Conservation (phyloP, 768 basidiomycete genomes). For the Pisolithus marmoratus region DNA sequence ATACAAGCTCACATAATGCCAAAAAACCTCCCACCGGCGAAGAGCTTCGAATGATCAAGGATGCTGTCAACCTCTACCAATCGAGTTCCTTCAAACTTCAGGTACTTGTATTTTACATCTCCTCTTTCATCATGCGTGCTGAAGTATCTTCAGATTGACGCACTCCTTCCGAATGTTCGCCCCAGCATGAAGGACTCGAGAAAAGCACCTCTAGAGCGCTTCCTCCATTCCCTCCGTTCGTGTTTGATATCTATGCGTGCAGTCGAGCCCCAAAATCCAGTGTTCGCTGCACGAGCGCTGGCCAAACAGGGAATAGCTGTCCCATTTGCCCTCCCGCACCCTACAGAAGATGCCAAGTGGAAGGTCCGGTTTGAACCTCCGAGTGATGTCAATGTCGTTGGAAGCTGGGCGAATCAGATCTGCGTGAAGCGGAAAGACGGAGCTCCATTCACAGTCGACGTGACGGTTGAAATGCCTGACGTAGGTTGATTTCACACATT, state of each 20-base stretch:
- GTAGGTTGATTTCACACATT: slow-evolving; percentile 36
- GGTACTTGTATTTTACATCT: slow-evolving; percentile 30
- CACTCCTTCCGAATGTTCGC: slow-evolving; percentile 68
- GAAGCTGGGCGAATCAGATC: slow-evolving; percentile 82
- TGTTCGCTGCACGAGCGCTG: slow-evolving; percentile 54
- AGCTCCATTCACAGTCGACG: slow-evolving; percentile 62
- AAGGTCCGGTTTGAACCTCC: slow-evolving; percentile 79
- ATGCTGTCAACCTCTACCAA: slow-evolving; percentile 66
- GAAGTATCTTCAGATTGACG: slow-evolving; percentile 55
- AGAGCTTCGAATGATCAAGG: slow-evolving; percentile 67
- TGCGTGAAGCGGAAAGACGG: slow-evolving; percentile 68
- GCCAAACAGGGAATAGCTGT: slow-evolving; percentile 53
- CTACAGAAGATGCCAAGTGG: slow-evolving; percentile 81
- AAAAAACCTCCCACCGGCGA: slow-evolving; percentile 60
- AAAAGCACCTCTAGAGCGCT: slow-evolving; percentile 56
- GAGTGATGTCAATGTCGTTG: slow-evolving; percentile 68
- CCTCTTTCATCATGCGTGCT: background rate
- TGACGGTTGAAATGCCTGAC: slow-evolving; percentile 83
- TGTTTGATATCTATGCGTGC: slow-evolving; percentile 56
- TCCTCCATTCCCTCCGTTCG: slow-evolving; percentile 63
- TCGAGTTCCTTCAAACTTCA: slow-evolving; percentile 84
- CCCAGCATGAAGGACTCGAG: slow-evolving; percentile 48
- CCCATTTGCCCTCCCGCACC: slow-evolving; percentile 64
- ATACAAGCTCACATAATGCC: background rate
- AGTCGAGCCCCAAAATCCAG: slow-evolving; percentile 55